phyloP scores from a whole-genome alignment of 1,284 basidiomycete species.

The Pseudozyma sp. region DNA sequence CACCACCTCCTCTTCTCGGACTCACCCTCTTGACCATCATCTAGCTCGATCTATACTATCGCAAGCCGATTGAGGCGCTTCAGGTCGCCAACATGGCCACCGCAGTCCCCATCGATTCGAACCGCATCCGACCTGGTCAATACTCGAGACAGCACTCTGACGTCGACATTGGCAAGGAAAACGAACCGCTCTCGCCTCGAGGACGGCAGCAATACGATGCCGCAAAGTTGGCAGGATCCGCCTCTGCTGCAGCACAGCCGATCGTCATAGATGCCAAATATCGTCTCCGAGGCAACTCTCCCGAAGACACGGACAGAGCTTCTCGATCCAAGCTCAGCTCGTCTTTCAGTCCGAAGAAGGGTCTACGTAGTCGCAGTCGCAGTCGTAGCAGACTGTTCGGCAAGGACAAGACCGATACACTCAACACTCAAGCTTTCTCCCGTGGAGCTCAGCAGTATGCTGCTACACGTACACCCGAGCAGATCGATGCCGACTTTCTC shows the following conservation, averaged over 20 bases:
- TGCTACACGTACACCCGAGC: constrained; percentile 24
- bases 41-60: background rate
- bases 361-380: constrained; percentile 34
- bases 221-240: constrained; percentile 1
- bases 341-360: constrained; percentile 45
- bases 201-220: constrained; percentile 2
- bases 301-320: constrained; percentile 21
- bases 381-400: constrained; percentile 41
- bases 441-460: constrained; percentile 8
- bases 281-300: constrained; percentile 48
- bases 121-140: constrained; percentile 42
- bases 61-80: constrained; percentile 7
- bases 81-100: constrained; percentile 26
- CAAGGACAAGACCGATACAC: constrained; percentile 39
- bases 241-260: constrained; percentile 15
- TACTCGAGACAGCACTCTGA: constrained; percentile 42
- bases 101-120: constrained; percentile 25
- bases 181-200: constrained; percentile 26
- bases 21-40: background rate
- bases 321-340: constrained; percentile 25
- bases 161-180: constrained; percentile 36
- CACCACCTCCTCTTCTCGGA: constrained; percentile 4
- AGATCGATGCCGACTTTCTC: constrained; percentile 58
- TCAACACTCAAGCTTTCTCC: constrained; percentile 15
- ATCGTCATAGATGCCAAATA: constrained; percentile 39